A percentile compares a stretch with the other conserved stretches of the same genome.
phyloP scores from a whole-genome alignment of 495 filamentous ascomycete species.

The Ascobolus immersus region DNA sequence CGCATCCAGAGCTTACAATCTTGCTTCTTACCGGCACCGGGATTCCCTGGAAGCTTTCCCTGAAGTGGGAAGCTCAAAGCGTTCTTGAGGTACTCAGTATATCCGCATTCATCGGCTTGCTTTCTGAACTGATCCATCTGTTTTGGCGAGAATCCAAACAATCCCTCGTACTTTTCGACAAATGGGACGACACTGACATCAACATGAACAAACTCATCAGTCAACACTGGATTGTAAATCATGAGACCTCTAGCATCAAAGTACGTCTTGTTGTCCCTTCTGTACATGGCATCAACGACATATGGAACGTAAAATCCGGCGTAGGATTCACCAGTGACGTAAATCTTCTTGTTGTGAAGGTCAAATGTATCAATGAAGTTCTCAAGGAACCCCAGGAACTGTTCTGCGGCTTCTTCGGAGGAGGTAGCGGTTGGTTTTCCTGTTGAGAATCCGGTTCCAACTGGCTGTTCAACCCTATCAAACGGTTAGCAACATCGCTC shows the following conservation, averaged over 20 bases:
- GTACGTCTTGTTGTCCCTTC: constrained; percentile 37
- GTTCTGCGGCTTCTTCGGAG: constrained; percentile 35
- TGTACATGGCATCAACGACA: constrained; percentile 47
- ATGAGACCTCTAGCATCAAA: constrained; percentile 41
- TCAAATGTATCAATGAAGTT: constrained; percentile 42
- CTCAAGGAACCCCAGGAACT: constrained; percentile 49
- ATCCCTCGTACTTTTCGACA: constrained; percentile 31
- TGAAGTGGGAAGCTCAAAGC: constrained; percentile 45
- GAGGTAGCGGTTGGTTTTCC: constrained; percentile 34
- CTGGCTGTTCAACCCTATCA: constrained; percentile 40
- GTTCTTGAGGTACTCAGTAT: constrained; percentile 31
- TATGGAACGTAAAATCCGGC: constrained; percentile 61
- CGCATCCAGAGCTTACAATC: too few relatives aligned
- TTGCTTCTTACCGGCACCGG: too few relatives aligned
- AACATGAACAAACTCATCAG: constrained; percentile 23
- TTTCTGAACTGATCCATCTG: constrained; percentile 33
- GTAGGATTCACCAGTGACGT: constrained; percentile 45
- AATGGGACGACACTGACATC: constrained; percentile 34
- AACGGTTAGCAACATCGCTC: constrained; percentile 5
- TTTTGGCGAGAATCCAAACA: constrained; percentile 42
- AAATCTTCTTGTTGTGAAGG: constrained; percentile 36
- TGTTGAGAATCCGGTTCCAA: constrained; percentile 47
- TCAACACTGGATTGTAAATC: constrained; percentile 44
- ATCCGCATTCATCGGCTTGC: constrained; percentile 35
- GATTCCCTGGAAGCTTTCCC: constrained; percentile 29